A percentile compares a stretch with the other conserved stretches of the same genome.
phyloP scores from a whole-genome alignment of 495 filamentous ascomycete species.

The Pseudevernia furfuracea region DNA sequence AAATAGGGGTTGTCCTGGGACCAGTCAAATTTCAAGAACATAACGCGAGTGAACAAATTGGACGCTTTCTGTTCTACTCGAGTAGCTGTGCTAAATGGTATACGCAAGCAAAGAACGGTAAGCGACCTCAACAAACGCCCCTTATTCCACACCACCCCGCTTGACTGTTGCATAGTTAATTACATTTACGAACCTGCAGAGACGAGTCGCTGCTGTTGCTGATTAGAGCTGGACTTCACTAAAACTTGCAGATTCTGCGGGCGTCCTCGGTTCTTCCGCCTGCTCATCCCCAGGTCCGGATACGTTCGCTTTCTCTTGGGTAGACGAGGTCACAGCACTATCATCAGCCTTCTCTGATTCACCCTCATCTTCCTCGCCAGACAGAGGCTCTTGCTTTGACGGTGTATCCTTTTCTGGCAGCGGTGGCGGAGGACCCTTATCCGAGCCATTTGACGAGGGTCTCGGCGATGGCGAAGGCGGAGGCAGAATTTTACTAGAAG shows the following conservation, averaged over 20 bases:
- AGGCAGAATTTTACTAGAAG: not conserved
- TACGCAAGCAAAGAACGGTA: not conserved
- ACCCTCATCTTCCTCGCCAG: not conserved
- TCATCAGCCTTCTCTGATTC: not conserved
- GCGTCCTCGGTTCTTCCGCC: conserved; percentile 13
- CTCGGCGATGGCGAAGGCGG: conserved; percentile 5
- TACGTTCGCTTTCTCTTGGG: not conserved
- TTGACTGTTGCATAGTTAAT: not conserved
- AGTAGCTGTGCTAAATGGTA: not conserved
- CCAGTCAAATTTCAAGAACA: not conserved
- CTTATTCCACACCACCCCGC: not conserved
- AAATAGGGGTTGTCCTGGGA: not conserved
- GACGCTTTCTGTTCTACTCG: not conserved
- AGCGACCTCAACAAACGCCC: not conserved
- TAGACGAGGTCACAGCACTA: not conserved
- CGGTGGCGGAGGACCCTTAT: conserved; percentile 11
- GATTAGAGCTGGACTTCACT: conserved; percentile 17
- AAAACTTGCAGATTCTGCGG: conserved; percentile 13
- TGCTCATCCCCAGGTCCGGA: conserved; percentile 4
- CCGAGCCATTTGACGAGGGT: conserved; percentile 5
- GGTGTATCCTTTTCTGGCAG: conserved; percentile 21
- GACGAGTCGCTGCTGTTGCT: not conserved
- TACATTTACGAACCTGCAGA: not conserved
- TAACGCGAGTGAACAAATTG: not conserved
- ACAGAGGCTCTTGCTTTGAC: not conserved